A percentile compares a stretch with the other conserved stretches of the same genome.
phyloP scores from a whole-genome alignment of 352 stramenopile genomes.

The Phytopythium aichiense region DNA sequence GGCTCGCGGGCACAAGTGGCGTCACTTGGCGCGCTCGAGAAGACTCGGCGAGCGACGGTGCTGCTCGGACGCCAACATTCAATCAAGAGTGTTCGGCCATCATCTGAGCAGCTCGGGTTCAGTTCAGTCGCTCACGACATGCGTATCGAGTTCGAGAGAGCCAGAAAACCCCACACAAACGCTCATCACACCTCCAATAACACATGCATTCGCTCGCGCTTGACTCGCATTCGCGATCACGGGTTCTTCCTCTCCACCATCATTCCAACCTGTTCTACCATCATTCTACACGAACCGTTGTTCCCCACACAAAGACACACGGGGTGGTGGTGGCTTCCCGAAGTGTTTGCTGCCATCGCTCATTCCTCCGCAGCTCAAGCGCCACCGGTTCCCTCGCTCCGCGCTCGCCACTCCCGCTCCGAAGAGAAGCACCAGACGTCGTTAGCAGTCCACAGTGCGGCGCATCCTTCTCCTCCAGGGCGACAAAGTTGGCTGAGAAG shows the following conservation, averaged over 20 bases:
- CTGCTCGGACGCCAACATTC: not conserved
- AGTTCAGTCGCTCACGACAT: no score
- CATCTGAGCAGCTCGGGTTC: no score
- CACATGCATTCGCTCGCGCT: no score
- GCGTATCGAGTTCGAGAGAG: not conserved
- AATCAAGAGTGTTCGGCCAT: not conserved
- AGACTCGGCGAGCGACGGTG: not conserved
- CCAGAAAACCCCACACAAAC: no score
- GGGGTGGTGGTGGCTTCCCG: no score
- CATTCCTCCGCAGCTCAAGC: not conserved
- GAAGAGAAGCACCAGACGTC: no score
- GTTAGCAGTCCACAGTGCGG: not conserved
- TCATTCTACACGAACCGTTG: not conserved
- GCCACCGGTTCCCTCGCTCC: not conserved
- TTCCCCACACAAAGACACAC: not conserved
- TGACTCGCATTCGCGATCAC: no score
- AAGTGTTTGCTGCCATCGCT: not conserved
- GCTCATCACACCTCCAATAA: no score
- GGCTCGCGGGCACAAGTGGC: not conserved
- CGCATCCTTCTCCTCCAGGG: not conserved
- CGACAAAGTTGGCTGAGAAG: not conserved
- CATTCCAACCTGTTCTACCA: not conserved
- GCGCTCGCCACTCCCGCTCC: not conserved
- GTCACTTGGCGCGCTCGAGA: not conserved
- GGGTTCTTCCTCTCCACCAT: not conserved